Base-by-base conservation (phyloP, 306 rosid species). In the Fragaria nilgerrensis region DNA sequence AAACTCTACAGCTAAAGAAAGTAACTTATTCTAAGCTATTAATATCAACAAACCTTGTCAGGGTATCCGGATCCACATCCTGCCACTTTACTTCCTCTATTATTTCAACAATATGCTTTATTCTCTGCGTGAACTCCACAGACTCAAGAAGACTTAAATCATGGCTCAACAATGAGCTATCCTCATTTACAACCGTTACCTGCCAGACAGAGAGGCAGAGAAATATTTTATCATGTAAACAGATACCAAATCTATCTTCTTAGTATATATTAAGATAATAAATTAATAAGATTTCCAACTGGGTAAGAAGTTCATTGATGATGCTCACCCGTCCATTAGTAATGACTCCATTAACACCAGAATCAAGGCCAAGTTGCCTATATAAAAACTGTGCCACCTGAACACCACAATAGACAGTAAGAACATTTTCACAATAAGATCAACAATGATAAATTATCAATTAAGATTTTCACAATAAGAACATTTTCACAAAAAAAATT, bases 241-340 rank as follows among this genome's bases (percentile, higher is more conserved):
- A 44, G 63, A 39, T 15, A 50, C 10, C 27, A 64, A 68, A 68
- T 27, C 55, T 55, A 66, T 32, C 65, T 74, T 71, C 47, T 36
- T 72, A 48, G 16, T 41, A 53, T 9, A 47, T 47, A 75, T 9
- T 8, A 59, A 10, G 48, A 48, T 61, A 19, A 49, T 8, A 49
- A 27, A 37, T 68, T 29, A 34, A 41, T 64, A 63, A 23, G 50
- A 50, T 37, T 43, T 59, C 22, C 72, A 53, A 20, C 70, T 22
- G 12, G 44, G 53, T 39, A 61, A 9, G 59, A 74, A 37, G 25
- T 39, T 29, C 4, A 29, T 23, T 41, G 19, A 63, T 13, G 27
- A 75, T 64, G 75, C 92, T 88, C 88, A 95, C 99, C 92, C 99
- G 93, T 88, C 99, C 99, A 78, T 95, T 95, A 74, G 99, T 92